Conservation (phyloP, 148 eudicot genomes). For the Rhododendron williamsianum region DNA sequence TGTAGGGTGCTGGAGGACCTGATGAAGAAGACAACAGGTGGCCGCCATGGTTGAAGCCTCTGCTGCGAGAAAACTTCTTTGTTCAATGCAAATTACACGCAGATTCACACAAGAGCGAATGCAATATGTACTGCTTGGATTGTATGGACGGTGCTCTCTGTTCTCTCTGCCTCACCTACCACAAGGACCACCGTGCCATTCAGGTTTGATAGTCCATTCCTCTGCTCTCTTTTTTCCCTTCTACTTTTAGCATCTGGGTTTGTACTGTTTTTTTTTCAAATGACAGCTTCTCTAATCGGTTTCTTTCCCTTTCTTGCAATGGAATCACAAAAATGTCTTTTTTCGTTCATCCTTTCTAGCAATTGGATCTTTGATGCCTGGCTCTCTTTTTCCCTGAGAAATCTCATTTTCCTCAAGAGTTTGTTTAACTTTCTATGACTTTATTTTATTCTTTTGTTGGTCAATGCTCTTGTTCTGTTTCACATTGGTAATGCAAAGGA, state of each 20-base stretch:
- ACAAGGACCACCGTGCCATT: slow-evolving; percentile 67
- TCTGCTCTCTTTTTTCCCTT: not conserved
- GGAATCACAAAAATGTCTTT: not conserved
- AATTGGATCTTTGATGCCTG: slow-evolving; percentile 4
- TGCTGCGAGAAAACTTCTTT: slow-evolving; percentile 58
- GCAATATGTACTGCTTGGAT: slow-evolving; percentile 89
- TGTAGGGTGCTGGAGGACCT: slow-evolving; percentile 57
- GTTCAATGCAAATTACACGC: slow-evolving; percentile 69
- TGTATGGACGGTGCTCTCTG: slow-evolving; percentile 76
- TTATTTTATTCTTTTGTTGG: not conserved
- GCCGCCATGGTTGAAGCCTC: slow-evolving; percentile 82
- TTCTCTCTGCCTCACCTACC: slow-evolving; percentile 61
- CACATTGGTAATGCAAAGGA: not conserved
- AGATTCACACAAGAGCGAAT: slow-evolving; percentile 82
- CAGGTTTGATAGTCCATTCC: slow-evolving; percentile 41
- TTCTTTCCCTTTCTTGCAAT: not conserved
- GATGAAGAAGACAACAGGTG: slow-evolving; percentile 72
- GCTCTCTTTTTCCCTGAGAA: not conserved
- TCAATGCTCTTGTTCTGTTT: not conserved
- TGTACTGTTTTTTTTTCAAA: not conserved
- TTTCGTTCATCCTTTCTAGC: not conserved
- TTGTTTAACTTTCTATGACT: not conserved
- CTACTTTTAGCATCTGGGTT: slow-evolving; percentile 8
- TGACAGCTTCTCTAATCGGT: not conserved
- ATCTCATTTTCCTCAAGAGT: not conserved